These are phyloP conservation scores for Buddleja alternifolia DNA, from an alignment of 257 asterid genomes.

Conservation along the genomic window DNA sequence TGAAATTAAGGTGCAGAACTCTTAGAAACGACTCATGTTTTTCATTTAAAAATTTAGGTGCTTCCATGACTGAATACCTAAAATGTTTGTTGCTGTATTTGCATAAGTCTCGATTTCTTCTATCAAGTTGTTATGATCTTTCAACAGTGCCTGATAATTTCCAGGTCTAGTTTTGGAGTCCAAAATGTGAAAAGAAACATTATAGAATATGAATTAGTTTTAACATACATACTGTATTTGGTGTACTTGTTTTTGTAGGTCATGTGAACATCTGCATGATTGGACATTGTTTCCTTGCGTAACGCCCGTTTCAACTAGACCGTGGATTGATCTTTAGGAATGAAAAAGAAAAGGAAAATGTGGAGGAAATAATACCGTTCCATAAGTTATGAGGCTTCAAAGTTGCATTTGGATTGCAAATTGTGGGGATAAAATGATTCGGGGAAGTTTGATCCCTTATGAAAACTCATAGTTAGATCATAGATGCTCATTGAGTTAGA, in stretches of 20 bases:
- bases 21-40: neutral
- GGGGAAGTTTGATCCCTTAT: neutral
- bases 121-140: neutral
- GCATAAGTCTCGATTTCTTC: neutral
- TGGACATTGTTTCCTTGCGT: constrained; percentile 1
- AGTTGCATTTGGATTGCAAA: neutral
- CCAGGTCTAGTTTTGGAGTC: neutral
- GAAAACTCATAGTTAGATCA: neutral
- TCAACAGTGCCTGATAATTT: neutral
- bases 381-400: too few relatives aligned
- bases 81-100: neutral
- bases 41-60: neutral
- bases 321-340: neutral
- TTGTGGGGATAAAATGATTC: neutral
- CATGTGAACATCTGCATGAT: neutral
- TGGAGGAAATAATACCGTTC: too few relatives aligned
- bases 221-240: neutral
- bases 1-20: neutral
- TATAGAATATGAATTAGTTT: too few relatives aligned
- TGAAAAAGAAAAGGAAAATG: neutral
- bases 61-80: too few relatives aligned
- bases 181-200: too few relatives aligned
- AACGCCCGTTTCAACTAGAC: neutral
- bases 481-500: neutral
- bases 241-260: constrained; percentile 10